Base-by-base conservation (phyloP, 192 early-diverging fungal genomes). In the Pilaira anomala region DNA sequence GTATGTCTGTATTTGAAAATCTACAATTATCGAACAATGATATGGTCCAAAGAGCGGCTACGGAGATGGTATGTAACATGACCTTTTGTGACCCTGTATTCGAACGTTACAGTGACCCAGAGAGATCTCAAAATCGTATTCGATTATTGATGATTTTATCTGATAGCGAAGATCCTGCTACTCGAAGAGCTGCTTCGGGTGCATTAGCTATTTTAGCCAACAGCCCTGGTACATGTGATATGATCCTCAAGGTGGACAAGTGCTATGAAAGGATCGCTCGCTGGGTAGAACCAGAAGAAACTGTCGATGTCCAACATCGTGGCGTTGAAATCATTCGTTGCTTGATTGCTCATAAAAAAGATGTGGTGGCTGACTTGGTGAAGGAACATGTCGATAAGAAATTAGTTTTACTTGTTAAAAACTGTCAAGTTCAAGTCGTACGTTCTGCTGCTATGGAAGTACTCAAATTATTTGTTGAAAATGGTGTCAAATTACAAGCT, bases 21-120 rank as follows among this genome's bases (percentile, higher is more conserved):
- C 74, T 90, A 19, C 86, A 93, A 68, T 83, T 97, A 48, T 89
- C 87, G n/a, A 86, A 89, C 44, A 82, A 95, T 58, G 78, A 61
- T 3, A 62, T 97, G 73, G 81, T 97, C 9, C 84, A 86, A 21
- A 79, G 95, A 1, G 95, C 95, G 1, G 91, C 95, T 1, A 94
- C 94, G 0, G 96, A 98, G 71, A 77, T 88, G 0, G 60, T 97
- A 1, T 98, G 96, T 71, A 98, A 98, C 71, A 87, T 97, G 91
- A 89, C 96, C 45, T 90, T 90, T 71, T 82, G 86, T 58, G 83
- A 82, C 18, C 74, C 72, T 0, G 94, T 98, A 6, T 97, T 91
- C 81, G 86, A 87, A 46, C 57, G 77, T 0, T 98, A 92, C 60
- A 87, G 80, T 29, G 74, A 80, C 12, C 74, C 79, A 21, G 67